phyloP scores from a whole-genome alignment of 345 rosid genomes.

The Eutrema heterophyllum region DNA sequence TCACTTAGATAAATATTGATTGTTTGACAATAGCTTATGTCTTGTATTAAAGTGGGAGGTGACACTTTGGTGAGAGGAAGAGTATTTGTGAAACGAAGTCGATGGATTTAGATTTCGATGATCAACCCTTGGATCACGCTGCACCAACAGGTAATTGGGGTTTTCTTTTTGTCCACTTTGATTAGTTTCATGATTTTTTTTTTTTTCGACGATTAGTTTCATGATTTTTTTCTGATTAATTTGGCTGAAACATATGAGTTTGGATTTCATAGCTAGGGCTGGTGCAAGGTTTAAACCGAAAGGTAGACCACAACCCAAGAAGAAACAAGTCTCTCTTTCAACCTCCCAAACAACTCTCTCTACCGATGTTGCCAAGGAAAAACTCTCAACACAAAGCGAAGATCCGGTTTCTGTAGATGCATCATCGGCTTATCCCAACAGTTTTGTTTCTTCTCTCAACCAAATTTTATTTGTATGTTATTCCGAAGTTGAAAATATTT shows the following conservation, averaged over 20 bases:
- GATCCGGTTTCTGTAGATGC: background rate
- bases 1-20: background rate
- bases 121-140: constrained; percentile 6
- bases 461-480: background rate
- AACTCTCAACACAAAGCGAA: background rate
- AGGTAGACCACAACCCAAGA: constrained; percentile 27
- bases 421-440: background rate
- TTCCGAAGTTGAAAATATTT: background rate
- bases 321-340: constrained; percentile 17
- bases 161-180: background rate
- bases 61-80: constrained; percentile 1
- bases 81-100: background rate
- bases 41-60: background rate
- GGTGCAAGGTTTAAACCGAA: constrained; percentile 34
- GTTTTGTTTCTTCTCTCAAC: constrained; percentile 18
- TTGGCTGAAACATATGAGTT: background rate
- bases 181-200: background rate
- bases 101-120: constrained; percentile 32
- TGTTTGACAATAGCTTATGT: background rate
- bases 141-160: constrained; percentile 14
- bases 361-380: background rate
- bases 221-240: background rate
- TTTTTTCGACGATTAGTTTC: constrained; percentile 1
- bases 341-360: constrained; percentile 13
- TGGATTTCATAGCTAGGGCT: constrained; percentile 19